Conservation (phyloP, 2,329 filamentous ascomycete genomes). For the Colletotrichum sp. region DNA sequence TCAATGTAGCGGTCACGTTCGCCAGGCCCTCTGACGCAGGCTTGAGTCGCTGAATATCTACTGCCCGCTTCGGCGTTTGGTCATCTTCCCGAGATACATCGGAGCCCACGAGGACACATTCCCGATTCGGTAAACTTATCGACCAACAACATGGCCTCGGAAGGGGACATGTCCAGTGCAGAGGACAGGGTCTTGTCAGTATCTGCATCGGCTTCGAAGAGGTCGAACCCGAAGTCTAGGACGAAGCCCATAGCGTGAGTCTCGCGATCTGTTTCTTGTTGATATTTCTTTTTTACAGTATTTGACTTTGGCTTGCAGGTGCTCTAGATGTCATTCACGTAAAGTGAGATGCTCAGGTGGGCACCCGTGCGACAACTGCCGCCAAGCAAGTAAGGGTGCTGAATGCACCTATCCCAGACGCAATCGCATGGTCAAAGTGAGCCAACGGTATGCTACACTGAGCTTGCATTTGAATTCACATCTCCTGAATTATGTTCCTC, state of each 20-base stretch:
- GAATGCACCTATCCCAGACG: slow-evolving; percentile 37
- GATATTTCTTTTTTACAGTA: background rate
- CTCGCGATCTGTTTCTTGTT: background rate
- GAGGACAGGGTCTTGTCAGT: background rate
- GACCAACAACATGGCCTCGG: background rate
- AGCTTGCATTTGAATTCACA: slow-evolving; percentile 27
- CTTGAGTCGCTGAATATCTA: background rate
- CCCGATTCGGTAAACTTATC: background rate
- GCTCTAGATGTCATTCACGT: slow-evolving; percentile 33
- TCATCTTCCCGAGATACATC: background rate
- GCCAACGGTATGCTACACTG: slow-evolving; percentile 27
- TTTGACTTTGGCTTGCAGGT: slow-evolving; percentile 25
- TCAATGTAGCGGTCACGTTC: background rate
- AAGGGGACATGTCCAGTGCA: slow-evolving; percentile 3
- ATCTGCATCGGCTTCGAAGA: background rate
- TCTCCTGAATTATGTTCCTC: background rate
- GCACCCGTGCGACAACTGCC: slow-evolving; percentile 35
- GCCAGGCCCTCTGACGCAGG: no score
- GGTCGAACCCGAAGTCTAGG: background rate
- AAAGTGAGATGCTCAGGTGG: slow-evolving; percentile 39
- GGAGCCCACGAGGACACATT: background rate
- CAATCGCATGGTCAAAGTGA: slow-evolving; percentile 34
- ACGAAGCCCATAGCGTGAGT: slow-evolving; percentile 22
- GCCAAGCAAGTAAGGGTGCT: slow-evolving; percentile 29
- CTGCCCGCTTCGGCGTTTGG: background rate